Evolutionary conservation across 2,329 filamentous ascomycete genomes (phyloP).

Genomic region (Aspergillus ibericus): DNA sequence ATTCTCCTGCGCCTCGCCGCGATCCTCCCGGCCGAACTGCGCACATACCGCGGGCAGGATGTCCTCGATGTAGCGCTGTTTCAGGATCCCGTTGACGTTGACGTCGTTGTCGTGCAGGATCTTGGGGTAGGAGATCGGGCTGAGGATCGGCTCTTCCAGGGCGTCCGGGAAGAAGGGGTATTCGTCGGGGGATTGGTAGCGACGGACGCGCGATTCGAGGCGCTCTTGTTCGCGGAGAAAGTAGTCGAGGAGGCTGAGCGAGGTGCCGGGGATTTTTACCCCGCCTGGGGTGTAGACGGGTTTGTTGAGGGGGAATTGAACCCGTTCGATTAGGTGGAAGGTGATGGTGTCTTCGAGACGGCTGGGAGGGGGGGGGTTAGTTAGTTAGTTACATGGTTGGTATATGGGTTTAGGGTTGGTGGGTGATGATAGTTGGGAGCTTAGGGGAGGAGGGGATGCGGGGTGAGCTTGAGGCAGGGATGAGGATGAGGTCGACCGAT

Average conservation of each 20-base stretch:
- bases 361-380: slow-evolving; percentile 49
- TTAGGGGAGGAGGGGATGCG: not conserved
- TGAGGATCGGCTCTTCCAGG: slow-evolving; percentile 78
- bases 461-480: slow-evolving; percentile 4
- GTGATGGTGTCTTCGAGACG: slow-evolving; percentile 97
- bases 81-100: slow-evolving; percentile 86
- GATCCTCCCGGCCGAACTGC: slow-evolving; percentile 71
- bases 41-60: slow-evolving; percentile 83
- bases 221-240: slow-evolving; percentile 86
- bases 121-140: slow-evolving; percentile 80
- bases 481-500: not conserved
- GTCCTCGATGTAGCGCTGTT: slow-evolving; percentile 75
- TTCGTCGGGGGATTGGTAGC: slow-evolving; percentile 95
- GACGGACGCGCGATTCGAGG: slow-evolving; percentile 87
- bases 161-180: slow-evolving; percentile 92
- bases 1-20: slow-evolving; percentile 86
- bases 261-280: slow-evolving; percentile 71
- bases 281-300: slow-evolving; percentile 78
- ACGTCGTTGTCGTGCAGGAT: slow-evolving; percentile 88
- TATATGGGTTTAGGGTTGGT: not conserved
- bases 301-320: slow-evolving; percentile 91
- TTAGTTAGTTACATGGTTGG: not conserved
- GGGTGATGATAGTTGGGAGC: not conserved
- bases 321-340: slow-evolving; percentile 93
- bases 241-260: slow-evolving; percentile 89